Evolutionary conservation across 305 asterid genomes (phyloP).

Genomic region (Solanum hybrid): DNA sequence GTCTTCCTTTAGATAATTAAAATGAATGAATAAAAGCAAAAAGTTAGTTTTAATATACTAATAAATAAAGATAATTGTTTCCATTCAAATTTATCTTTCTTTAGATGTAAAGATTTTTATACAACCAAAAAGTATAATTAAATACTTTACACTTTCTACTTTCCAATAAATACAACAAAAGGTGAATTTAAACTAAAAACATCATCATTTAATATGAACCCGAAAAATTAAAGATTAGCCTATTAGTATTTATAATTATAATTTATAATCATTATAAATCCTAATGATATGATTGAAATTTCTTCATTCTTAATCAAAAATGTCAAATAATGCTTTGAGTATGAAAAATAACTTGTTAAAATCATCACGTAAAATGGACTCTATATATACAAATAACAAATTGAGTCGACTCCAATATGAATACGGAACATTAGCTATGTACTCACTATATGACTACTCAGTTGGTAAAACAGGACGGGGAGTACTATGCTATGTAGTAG

Average conservation of each 20-base stretch:
- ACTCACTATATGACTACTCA: neutral
- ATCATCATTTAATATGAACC: neutral
- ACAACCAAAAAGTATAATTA: neutral
- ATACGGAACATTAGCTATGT: neutral
- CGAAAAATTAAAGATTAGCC: neutral
- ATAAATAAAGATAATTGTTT: neutral
- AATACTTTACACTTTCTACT: neutral
- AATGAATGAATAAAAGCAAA: no score
- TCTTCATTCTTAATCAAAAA: no score
- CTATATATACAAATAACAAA: no score
- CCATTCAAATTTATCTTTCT: neutral
- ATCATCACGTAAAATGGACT: accelerated
- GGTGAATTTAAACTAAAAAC: neutral
- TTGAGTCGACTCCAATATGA: accelerated
- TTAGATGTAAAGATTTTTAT: neutral
- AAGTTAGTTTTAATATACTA: no score
- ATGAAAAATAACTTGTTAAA: no score
- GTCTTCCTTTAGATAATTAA: neutral
- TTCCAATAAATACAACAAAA: neutral
- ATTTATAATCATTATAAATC: no score
- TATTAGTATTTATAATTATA: neutral
- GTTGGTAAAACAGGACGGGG: neutral
- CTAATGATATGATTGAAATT: accelerated
- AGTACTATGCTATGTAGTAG: neutral
- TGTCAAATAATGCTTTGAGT: no score